Base-by-base conservation (phyloP, 768 basidiomycete genomes). In the Cubamyces lactineus region DNA sequence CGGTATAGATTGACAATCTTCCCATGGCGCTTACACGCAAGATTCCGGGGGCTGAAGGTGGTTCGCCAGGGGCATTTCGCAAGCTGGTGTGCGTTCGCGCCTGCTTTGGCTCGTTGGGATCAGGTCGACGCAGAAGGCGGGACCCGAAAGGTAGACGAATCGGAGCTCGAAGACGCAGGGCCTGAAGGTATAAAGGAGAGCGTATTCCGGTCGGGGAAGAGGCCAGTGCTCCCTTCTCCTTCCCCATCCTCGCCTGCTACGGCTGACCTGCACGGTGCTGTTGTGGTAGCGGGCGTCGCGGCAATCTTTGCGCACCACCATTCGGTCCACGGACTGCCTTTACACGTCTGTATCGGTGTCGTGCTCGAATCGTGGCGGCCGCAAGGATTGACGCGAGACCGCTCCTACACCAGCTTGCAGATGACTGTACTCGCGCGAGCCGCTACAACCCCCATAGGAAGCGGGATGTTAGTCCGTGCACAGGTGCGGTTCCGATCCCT, bases 341-440 rank as follows among this genome's bases (percentile, higher is more conserved):
- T 50, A 55, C 49, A 45, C 13, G 11, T 62, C 7, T 54, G 55
- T 55, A 48, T 39, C 43, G 62, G 62, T 26, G 43, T 52, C 34
- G 62, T 28, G n/a, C n/a, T 42, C 51, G 62, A 45, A 39, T 58
- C 57, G 62, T 63, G 62, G 62, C 62, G 62, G 62, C 62, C 62
- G 62, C 62, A 63, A 63, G 62, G 56, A 63, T 63, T 63, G 62
- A 53, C 56, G 56, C 48, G 51, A 34, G 46, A 30, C 39, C 55
- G 51, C 43, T 58, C 26, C 56, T 49, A 42, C 50, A 48, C 30
- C 45, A 55, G 60, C 12, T 45, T 47, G 46, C 26, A 49, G 45
- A 46, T 17, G 21, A 16, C 19, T n/a, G 21, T 16, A n/a, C 19
- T 34, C 30, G 28, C 15, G 17, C 16, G 38, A 15, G 16, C 45